phyloP scores from a whole-genome alignment of 2,329 filamentous ascomycete species.

The Aspergillus sp. region DNA sequence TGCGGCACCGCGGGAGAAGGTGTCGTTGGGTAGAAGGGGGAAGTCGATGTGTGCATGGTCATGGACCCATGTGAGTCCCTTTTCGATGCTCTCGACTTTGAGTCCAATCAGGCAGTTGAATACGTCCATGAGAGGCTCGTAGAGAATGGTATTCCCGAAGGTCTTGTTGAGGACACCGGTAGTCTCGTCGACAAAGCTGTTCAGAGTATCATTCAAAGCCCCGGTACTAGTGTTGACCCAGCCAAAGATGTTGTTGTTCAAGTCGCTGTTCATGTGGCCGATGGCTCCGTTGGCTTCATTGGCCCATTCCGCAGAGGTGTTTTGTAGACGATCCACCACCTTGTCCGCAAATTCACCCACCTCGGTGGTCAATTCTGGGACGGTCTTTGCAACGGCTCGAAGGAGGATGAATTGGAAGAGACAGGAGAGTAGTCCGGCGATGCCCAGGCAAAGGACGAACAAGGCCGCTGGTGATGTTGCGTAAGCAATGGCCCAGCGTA shows the following conservation, averaged over 20 bases:
- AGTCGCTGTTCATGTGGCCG: conserved; percentile 56
- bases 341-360: conserved; percentile 75
- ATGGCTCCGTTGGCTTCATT: conserved; percentile 70
- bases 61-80: conserved; percentile 88
- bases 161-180: conserved; percentile 66
- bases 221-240: conserved; percentile 81
- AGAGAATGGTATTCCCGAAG: conserved; percentile 77
- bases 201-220: conserved; percentile 81
- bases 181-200: conserved; percentile 74
- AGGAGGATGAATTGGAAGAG: conserved; percentile 80
- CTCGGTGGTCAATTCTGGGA: conserved; percentile 68
- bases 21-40: conserved; percentile 71
- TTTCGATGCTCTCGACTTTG: conserved; percentile 79
- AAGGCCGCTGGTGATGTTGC: conserved; percentile 78
- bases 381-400: conserved; percentile 65
- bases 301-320: conserved; percentile 73
- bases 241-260: conserved; percentile 80
- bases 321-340: conserved; percentile 67
- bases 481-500: conserved; percentile 81
- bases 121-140: conserved; percentile 72
- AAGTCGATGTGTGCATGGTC: conserved; percentile 80
- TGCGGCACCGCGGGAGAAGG: conserved; percentile 75
- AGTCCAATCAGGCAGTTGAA: conserved; percentile 82
- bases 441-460: conserved; percentile 77
- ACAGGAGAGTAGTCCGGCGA: conserved; percentile 78